Conservation (phyloP, 495 filamentous ascomycete genomes). For the Aspergillus egyptiacus region DNA sequence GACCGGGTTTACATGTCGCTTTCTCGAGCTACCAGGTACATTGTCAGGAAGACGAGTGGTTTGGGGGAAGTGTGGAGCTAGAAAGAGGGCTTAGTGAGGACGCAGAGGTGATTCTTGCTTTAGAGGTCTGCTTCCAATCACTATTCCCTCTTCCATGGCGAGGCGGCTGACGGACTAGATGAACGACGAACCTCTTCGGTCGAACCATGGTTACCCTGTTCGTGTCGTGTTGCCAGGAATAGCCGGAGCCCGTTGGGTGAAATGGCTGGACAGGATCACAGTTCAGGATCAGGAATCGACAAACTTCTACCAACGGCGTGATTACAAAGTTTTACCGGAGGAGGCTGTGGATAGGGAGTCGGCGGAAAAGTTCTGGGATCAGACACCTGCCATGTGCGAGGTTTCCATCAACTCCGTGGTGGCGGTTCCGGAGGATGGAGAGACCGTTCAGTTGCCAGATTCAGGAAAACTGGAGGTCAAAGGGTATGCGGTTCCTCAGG, state of each 20-base stretch:
- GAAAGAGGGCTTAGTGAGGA: constrained; percentile 40
- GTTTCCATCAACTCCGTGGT: constrained; percentile 58
- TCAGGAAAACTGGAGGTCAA: constrained; percentile 41
- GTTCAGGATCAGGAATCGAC: constrained; percentile 51
- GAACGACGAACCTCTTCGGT: constrained; percentile 51
- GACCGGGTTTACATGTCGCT: constrained; percentile 37
- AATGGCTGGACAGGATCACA: constrained; percentile 58
- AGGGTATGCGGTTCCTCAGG: constrained; percentile 54
- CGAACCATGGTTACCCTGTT: constrained; percentile 56
- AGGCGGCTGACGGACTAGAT: constrained; percentile 30
- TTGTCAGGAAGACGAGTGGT: constrained; percentile 51
- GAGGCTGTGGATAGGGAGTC: constrained; percentile 44
- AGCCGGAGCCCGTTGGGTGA: constrained; percentile 57
- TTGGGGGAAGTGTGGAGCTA: constrained; percentile 49
- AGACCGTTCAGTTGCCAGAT: constrained; percentile 27
- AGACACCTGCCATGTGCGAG: constrained; percentile 50
- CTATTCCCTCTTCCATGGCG: not conserved
- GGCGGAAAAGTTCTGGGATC: constrained; percentile 49
- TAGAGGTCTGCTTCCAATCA: constrained; percentile 24
- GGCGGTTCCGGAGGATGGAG: constrained; percentile 38
- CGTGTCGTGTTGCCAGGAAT: constrained; percentile 56
- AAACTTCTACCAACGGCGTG: constrained; percentile 54
- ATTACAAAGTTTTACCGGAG: constrained; percentile 61
- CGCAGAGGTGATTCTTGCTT: constrained; percentile 48
- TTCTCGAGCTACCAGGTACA: constrained; percentile 48